Evolutionary conservation across 192 early-diverging fungal genomes (phyloP).

Genomic region (Coemansia sp.): DNA sequence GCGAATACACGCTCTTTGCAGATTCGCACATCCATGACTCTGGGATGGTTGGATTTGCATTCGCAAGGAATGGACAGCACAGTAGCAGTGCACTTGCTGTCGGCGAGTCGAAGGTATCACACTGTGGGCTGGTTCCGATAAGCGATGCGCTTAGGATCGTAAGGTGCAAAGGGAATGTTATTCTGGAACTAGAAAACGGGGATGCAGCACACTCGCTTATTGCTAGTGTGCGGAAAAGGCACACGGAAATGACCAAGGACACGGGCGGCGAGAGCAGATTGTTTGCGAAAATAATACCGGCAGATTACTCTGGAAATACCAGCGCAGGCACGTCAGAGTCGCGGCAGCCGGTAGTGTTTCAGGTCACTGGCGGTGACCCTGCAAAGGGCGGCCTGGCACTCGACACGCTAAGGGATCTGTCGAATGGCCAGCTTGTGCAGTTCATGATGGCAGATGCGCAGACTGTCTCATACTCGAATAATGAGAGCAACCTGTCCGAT

Average conservation of each 20-base stretch:
- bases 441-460: slow-evolving; percentile 20
- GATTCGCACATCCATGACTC: slow-evolving; percentile 2
- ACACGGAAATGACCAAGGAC: not conserved
- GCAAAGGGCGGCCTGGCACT: slow-evolving; percentile 49
- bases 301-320: not conserved
- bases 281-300: slow-evolving; percentile 23
- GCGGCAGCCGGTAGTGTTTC: slow-evolving; percentile 15
- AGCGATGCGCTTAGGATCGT: slow-evolving; percentile 29
- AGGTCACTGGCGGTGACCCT: slow-evolving; percentile 49
- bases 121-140: slow-evolving; percentile 11
- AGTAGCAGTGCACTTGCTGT: not conserved
- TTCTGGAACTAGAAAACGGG: slow-evolving; percentile 43
- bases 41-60: slow-evolving; percentile 42
- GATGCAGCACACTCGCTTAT: slow-evolving; percentile 26
- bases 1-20: slow-evolving; percentile 31
- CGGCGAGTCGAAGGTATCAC: not conserved
- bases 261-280: slow-evolving; percentile 10
- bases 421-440: slow-evolving; percentile 29
- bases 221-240: slow-evolving; percentile 15
- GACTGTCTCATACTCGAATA: not conserved
- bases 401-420: slow-evolving; percentile 36
- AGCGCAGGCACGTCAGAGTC: not conserved
- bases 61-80: slow-evolving; percentile 1
- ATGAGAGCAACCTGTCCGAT: not conserved
- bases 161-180: slow-evolving; percentile 46